These are phyloP conservation scores for Thalassiosira mediterranea DNA, from an alignment of 352 stramenopile genomes.

Conservation along the genomic window DNA sequence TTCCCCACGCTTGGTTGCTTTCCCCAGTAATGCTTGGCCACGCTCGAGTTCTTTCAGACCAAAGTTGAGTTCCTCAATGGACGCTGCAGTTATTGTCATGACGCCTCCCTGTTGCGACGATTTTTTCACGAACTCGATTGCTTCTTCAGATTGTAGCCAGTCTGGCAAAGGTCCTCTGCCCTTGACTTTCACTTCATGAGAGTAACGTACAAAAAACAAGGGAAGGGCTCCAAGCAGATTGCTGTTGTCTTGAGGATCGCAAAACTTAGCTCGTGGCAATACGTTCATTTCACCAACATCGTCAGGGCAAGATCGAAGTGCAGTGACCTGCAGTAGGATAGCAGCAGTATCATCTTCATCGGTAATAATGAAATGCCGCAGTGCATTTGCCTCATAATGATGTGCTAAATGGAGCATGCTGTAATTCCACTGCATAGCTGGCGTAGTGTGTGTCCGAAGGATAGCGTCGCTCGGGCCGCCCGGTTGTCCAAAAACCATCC, in stretches of 20 bases:
- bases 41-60: background rate
- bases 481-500: background rate
- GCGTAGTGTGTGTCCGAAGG: background rate
- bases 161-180: no score
- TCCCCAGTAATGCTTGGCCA: background rate
- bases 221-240: background rate
- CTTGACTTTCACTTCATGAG: background rate
- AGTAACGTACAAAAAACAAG: background rate
- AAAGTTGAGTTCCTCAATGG: background rate
- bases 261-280: background rate
- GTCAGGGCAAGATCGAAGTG: background rate
- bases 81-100: background rate
- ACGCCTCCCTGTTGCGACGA: background rate
- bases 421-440: conserved; percentile 6
- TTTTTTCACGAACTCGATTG: no score
- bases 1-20: background rate
- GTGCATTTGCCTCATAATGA: background rate
- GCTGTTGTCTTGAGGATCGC: background rate
- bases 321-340: background rate
- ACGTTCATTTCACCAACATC: background rate
- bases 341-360: background rate
- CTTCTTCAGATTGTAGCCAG: no score
- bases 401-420: conserved; percentile 20
- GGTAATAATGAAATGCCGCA: background rate
- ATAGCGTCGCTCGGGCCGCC: background rate